Conservation (phyloP, 1,139 yeast species). For the Saccharomyces hybrid region DNA sequence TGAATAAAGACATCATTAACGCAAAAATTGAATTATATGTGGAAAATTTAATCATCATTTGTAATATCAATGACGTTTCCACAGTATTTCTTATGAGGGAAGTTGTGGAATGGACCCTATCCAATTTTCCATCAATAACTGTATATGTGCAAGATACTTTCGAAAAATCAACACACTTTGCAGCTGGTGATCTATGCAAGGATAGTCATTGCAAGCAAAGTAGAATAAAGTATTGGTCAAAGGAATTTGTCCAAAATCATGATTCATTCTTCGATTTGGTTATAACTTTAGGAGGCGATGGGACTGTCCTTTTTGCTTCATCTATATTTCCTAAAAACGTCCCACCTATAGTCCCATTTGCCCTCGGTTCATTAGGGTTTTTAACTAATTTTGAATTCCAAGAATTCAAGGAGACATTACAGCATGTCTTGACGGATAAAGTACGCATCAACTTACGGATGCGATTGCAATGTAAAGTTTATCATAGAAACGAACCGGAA, state of each 20-base stretch:
- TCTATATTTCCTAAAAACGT: constrained; percentile 72
- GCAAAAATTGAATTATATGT: constrained; percentile 70
- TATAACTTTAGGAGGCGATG: constrained; percentile 85
- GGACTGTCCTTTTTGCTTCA: constrained; percentile 76
- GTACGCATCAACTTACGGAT: constrained; percentile 72
- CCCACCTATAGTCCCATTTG: constrained; percentile 81
- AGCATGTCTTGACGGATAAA: constrained; percentile 54
- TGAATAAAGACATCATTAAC: constrained; percentile 65
- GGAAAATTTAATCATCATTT: constrained; percentile 64
- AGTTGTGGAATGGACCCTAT: constrained; percentile 67
- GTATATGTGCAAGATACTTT: constrained; percentile 72
- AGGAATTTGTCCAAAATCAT: constrained; percentile 42
- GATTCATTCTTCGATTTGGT: constrained; percentile 64
- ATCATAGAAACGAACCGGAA: constrained; percentile 29
- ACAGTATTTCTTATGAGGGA: constrained; percentile 68
- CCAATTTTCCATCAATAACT: constrained; percentile 41
- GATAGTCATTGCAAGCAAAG: constrained; percentile 27
- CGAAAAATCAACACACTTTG: constrained; percentile 54
- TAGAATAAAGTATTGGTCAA: constrained; percentile 61
- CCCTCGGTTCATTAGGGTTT: constrained; percentile 77
- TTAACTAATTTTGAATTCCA: constrained; percentile 72
- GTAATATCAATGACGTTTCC: constrained; percentile 82
- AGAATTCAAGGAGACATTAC: constrained; percentile 51
- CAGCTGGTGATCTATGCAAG: constrained; percentile 36
- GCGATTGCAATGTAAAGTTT: constrained; percentile 67